A percentile compares a stretch with the other conserved stretches of the same genome.
Conservation (phyloP, 1,284 basidiomycete species). For the Leccinum fallax region DNA sequence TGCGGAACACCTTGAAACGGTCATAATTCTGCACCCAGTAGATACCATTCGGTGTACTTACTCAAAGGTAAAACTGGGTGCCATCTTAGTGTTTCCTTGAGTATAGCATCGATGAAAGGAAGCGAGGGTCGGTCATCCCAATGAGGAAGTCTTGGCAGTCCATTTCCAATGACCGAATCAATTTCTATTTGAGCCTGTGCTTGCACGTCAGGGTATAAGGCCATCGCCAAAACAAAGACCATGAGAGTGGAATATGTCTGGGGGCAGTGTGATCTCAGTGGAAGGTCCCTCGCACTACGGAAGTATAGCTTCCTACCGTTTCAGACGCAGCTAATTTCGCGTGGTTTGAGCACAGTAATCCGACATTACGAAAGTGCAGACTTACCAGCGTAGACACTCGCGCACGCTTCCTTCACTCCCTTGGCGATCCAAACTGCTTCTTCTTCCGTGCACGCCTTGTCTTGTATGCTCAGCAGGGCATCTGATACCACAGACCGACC, state of each 20-base stretch:
- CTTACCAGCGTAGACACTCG: conserved; percentile 23
- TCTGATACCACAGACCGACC: conserved; percentile 28
- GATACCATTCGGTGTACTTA: conserved; percentile 1
- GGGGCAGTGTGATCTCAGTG: conserved; percentile 2
- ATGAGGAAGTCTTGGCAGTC: conserved; percentile 38
- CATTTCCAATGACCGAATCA: conserved; percentile 40
- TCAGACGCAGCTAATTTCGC: conserved; percentile 22
- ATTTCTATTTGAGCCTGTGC: conserved; percentile 44
- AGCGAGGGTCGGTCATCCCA: conserved; percentile 42
- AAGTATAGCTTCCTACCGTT: conserved; percentile 18
- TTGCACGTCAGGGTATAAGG: conserved; percentile 41
- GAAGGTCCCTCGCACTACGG: conserved; percentile 3
- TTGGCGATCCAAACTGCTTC: conserved; percentile 19
- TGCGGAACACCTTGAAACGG: conserved; percentile 41
- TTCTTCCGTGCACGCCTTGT: conserved; percentile 2
- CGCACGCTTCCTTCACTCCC: conserved; percentile 25
- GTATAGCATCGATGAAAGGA: conserved; percentile 47
- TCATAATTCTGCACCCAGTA: not conserved
- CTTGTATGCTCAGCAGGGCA: conserved; percentile 15
- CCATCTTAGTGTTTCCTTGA: conserved; percentile 57
- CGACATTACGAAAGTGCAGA: not conserved
- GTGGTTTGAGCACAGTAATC: not conserved
- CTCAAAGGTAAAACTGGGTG: conserved; percentile 44
- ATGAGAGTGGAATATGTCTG: conserved; percentile 48
- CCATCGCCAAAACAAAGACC: conserved; percentile 53